Percentiles rank a stretch among this genome's conserved stretches.
These are phyloP conservation scores for Tetrahymena malaccensis DNA, from an alignment of 73 alveolate genomes.

Conservation along the genomic window DNA sequence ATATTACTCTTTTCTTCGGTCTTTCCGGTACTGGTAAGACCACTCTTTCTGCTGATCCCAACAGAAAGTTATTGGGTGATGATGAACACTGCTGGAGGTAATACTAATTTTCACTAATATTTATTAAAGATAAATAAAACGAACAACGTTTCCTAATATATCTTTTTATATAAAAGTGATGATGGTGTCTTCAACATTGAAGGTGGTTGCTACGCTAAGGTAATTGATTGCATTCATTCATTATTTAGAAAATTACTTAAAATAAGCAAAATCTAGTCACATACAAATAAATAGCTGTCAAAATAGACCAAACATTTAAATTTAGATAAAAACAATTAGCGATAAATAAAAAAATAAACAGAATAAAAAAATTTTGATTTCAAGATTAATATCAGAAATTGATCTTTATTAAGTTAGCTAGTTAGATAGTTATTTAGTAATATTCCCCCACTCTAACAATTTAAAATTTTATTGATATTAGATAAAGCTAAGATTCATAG, in stretches of 20 bases:
- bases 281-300: background rate
- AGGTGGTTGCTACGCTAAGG: conserved; percentile 96
- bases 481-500: background rate
- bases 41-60: conserved; percentile 88
- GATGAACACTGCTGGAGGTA: conserved; percentile 93
- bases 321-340: background rate
- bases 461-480: too few relatives aligned
- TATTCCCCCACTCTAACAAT: background rate
- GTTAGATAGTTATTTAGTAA: too few relatives aligned
- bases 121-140: too few relatives aligned
- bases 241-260: background rate
- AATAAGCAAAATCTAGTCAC: background rate
- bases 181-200: conserved; percentile 93
- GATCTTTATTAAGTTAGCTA: background rate
- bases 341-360: too few relatives aligned
- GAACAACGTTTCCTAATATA: background rate
- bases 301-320: background rate
- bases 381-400: background rate
- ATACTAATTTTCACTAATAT: background rate
- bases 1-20: conserved; percentile 88
- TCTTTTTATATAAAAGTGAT: conserved; percentile 30
- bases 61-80: conserved; percentile 87
- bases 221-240: background rate
- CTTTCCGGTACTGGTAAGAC: conserved; percentile 96
- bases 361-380: too few relatives aligned